These are phyloP conservation scores for Lyophyllum shimeji DNA, from an alignment of 768 basidiomycete species.

Conservation along the genomic window DNA sequence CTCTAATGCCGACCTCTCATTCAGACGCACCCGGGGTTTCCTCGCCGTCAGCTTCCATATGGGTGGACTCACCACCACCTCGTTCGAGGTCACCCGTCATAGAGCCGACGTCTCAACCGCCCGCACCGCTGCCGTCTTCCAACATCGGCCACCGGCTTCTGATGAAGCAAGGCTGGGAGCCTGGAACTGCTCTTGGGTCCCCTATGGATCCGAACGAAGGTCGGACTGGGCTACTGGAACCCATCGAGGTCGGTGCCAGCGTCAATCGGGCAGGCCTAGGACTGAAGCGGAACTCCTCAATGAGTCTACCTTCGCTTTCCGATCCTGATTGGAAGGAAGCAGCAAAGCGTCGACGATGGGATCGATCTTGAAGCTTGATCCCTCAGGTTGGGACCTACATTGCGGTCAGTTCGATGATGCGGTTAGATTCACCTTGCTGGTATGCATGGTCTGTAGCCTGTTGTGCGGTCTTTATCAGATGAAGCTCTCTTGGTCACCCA, in stretches of 20 bases:
- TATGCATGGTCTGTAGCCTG: neutral
- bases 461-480: neutral
- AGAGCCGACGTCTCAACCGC: slow-evolving; percentile 36
- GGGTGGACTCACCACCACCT: slow-evolving; percentile 16
- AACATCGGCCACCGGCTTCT: slow-evolving; percentile 73
- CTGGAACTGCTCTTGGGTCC: slow-evolving; percentile 56
- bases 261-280: slow-evolving; percentile 58
- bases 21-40: slow-evolving; percentile 54
- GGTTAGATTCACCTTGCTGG: neutral
- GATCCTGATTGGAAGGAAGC: slow-evolving; percentile 38
- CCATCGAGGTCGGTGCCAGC: slow-evolving; percentile 47
- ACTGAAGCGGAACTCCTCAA: slow-evolving; percentile 25
- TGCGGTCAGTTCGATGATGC: neutral
- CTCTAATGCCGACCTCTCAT: slow-evolving; percentile 50
- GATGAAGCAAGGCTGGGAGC: slow-evolving; percentile 76
- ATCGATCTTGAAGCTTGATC: slow-evolving; percentile 9
- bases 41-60: slow-evolving; percentile 11
- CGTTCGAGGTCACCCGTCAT: slow-evolving; percentile 22
- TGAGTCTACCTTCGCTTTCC: slow-evolving; percentile 18
- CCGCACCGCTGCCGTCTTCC: slow-evolving; percentile 48
- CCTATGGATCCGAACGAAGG: slow-evolving; percentile 28
- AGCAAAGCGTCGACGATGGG: slow-evolving; percentile 42
- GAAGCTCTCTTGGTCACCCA: too few relatives aligned
- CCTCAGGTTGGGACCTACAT: neutral
- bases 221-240: slow-evolving; percentile 49